Evolutionary conservation across 2,329 filamentous ascomycete species (phyloP).

Genomic region (Pseudocercospora eumusae): DNA sequence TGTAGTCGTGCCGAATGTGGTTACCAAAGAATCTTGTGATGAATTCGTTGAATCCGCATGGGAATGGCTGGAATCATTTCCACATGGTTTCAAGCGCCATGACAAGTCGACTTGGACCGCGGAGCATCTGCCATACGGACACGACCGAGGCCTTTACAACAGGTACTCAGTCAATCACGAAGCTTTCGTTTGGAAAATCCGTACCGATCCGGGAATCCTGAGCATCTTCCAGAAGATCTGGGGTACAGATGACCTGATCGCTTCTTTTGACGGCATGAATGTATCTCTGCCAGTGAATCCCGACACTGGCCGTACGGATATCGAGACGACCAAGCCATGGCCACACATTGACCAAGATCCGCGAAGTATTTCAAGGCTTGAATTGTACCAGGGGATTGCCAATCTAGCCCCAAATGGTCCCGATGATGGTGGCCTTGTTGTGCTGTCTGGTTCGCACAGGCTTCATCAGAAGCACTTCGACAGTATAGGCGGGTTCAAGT

Average conservation of each 20-base stretch:
- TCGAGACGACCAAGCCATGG: slow-evolving; percentile 20
- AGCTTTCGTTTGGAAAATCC: slow-evolving; percentile 33
- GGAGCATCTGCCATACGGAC: slow-evolving; percentile 23
- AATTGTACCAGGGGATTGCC: slow-evolving; percentile 32
- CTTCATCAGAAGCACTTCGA: slow-evolving; percentile 50
- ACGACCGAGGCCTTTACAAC: slow-evolving; percentile 27
- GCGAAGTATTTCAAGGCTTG: slow-evolving; percentile 23
- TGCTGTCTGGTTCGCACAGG: slow-evolving; percentile 47
- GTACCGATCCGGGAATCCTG: slow-evolving; percentile 30
- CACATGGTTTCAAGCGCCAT: slow-evolving; percentile 28
- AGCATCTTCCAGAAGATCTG: slow-evolving; percentile 29
- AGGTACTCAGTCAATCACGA: slow-evolving; percentile 33
- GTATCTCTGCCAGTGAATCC: slow-evolving; percentile 28
- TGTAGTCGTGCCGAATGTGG: slow-evolving; percentile 25
- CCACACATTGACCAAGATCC: slow-evolving; percentile 31
- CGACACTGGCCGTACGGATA: slow-evolving; percentile 24
- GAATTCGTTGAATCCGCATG: slow-evolving; percentile 19
- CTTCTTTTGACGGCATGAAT: slow-evolving; percentile 33
- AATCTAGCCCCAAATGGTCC: slow-evolving; percentile 47
- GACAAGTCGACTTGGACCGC: slow-evolving; percentile 27
- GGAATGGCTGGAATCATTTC: slow-evolving; percentile 27
- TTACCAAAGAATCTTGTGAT: slow-evolving; percentile 22
- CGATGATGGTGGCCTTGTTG: slow-evolving; percentile 50
- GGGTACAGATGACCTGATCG: slow-evolving; percentile 33
- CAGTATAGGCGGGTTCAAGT: slow-evolving; percentile 34